Evolutionary conservation across 1,284 basidiomycete genomes (phyloP), one percentile per base, ranked within the genome.

Genomic region (Phlebopus sp.): DNA sequence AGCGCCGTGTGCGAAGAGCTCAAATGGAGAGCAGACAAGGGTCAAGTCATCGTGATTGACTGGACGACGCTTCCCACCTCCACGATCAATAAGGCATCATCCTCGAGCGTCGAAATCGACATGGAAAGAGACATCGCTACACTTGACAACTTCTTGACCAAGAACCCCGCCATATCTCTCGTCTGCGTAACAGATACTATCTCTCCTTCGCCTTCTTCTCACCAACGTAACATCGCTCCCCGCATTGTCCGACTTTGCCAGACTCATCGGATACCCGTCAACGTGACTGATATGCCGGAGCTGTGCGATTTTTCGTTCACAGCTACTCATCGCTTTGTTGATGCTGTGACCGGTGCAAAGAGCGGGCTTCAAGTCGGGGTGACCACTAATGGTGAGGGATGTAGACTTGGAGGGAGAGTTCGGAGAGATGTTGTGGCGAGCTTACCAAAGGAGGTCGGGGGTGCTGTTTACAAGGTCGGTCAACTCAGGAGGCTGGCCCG

Each of bases 301-400:
- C 75, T 96, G 18, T 97, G 92, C 66, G 92, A 97, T 62, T 97
- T 92, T 64, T 85, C 88, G 0, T 95, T 97, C 70, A 81, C 90
- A 0, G 83, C 93, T 0, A 83, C 86, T 0, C 92, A 97, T 62
- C 88, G 95, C 4, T 93, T 97, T 59, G 64, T 77, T 3, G 72
- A 78, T 52, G 55, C 71, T 6, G 58, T 63, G n/a, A 71, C 70
- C 1, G 74, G 73, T 5, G 59, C 61, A 47, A 71, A 78, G 5
- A 82, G 80, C 0, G 71, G 87, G 2, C 73, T 97, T 0, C 93
- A 97, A 61, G 70, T 99, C 10, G 91, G 89, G 0, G 80, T 98
- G 1, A 92, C 92, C 1, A 95, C 95, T 1, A 97, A 97, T 57
- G 92, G 93, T 0, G 81, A 88, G 51, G 96, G 95, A 1, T 98